Percentiles rank a stretch among this genome's conserved stretches.
phyloP scores from a whole-genome alignment of 2,329 filamentous ascomycete genomes.

The Huntiella abstrusa region DNA sequence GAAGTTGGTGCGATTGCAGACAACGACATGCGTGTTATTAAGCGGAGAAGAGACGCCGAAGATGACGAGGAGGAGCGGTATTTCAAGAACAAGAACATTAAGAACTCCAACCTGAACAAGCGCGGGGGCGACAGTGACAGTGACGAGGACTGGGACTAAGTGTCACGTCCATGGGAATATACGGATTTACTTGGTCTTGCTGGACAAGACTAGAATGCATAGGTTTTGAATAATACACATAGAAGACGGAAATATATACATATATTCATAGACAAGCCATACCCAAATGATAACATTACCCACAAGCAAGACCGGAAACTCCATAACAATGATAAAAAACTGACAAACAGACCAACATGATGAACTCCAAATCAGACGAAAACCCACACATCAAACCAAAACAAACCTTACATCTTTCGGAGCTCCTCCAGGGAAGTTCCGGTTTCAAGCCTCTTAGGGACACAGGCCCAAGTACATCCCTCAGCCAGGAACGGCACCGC shows the following conservation, averaged over 20 bases:
- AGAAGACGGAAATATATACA: constrained; percentile 6
- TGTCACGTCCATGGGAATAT: neutral
- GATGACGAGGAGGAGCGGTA: constrained; percentile 41
- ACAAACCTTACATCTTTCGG: neutral
- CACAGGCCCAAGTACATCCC: constrained; percentile 11
- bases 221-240: neutral
- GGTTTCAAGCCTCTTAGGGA: constrained; percentile 3
- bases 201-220: constrained; percentile 4
- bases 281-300: neutral
- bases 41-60: constrained; percentile 38
- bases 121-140: constrained; percentile 29
- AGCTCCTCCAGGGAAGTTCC: constrained; percentile 4
- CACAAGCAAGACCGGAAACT: neutral
- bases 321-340: neutral
- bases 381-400: neutral
- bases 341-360: neutral
- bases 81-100: constrained; percentile 26
- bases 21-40: constrained; percentile 58
- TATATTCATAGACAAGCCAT: neutral
- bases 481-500: constrained; percentile 11
- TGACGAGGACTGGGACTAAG: constrained; percentile 42
- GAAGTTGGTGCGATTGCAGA: constrained; percentile 63
- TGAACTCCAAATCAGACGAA: neutral
- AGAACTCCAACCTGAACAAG: constrained; percentile 27
- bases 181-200: constrained; percentile 1